Evolutionary conservation across 192 early-diverging fungal species (phyloP).

Genomic region (Paraglomus occultum): DNA sequence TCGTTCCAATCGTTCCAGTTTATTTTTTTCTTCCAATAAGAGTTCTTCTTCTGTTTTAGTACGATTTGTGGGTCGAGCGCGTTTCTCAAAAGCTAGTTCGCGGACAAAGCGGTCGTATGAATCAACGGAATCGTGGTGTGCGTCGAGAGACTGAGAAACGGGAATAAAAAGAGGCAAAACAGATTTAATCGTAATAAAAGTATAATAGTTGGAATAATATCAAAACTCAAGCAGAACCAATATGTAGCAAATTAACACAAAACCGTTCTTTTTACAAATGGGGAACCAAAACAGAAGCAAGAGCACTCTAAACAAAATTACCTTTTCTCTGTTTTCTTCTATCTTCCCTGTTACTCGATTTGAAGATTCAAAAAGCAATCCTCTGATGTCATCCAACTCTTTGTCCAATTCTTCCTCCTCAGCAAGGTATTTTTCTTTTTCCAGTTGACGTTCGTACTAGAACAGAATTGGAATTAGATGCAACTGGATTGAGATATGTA

Average conservation of each 20-base stretch:
- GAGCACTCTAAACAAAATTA: conserved; percentile 8
- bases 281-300: too few species aligned
- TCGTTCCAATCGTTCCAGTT: conserved; percentile 85
- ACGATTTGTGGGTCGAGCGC: conserved; percentile 86
- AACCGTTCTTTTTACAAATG: too few species aligned
- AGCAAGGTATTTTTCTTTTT: conserved; percentile 83
- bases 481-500: too few species aligned
- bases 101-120: conserved; percentile 84
- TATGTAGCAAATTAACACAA: too few species aligned
- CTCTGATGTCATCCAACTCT: conserved; percentile 81
- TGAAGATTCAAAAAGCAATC: conserved; percentile 56
- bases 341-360: conserved; percentile 36
- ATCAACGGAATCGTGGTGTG: conserved; percentile 46
- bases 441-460: conserved; percentile 79
- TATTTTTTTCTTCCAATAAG: conserved; percentile 77
- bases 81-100: conserved; percentile 80
- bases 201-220: too few species aligned
- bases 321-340: conserved; percentile 35
- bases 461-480: too few species aligned
- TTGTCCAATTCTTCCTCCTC: conserved; percentile 83
- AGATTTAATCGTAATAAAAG: too few species aligned
- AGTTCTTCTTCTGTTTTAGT: conserved; percentile 93
- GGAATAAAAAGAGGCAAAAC: too few species aligned
- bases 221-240: too few species aligned
- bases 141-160: too few species aligned